Evolutionary conservation across 495 filamentous ascomycete species (phyloP).

Genomic region (Aspergillus diversus): DNA sequence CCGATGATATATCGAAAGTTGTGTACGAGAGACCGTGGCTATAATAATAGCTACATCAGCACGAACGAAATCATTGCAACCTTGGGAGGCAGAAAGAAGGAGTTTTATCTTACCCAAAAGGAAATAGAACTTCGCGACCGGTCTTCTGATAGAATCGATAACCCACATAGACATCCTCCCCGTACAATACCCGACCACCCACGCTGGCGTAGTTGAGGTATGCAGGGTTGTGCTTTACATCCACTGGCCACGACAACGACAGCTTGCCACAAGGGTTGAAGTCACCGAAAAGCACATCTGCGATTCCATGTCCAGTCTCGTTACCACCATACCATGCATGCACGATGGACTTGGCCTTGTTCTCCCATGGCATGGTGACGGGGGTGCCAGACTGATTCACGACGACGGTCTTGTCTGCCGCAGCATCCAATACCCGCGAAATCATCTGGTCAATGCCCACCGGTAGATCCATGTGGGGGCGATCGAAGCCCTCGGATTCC

Average conservation of each 20-base stretch:
- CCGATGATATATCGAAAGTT: slow-evolving; percentile 68
- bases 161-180: slow-evolving; percentile 77
- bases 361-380: slow-evolving; percentile 78
- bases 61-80: background rate
- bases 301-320: slow-evolving; percentile 75
- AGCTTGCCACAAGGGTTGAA: slow-evolving; percentile 78
- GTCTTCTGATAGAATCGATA: slow-evolving; percentile 80
- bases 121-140: slow-evolving; percentile 68
- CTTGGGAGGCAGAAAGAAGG: background rate
- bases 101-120: slow-evolving; percentile 56
- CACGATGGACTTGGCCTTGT: slow-evolving; percentile 63
- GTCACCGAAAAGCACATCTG: slow-evolving; percentile 75
- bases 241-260: slow-evolving; percentile 62
- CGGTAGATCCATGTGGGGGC: slow-evolving; percentile 75
- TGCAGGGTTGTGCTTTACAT: slow-evolving; percentile 74
- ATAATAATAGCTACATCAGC: slow-evolving; percentile 39
- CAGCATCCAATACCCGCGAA: slow-evolving; percentile 63
- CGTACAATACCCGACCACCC: slow-evolving; percentile 67
- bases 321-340: slow-evolving; percentile 76
- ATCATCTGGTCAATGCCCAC: slow-evolving; percentile 66
- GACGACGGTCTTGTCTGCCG: slow-evolving; percentile 66
- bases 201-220: slow-evolving; percentile 70
- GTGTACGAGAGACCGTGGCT: slow-evolving; percentile 84
- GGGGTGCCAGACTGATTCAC: slow-evolving; percentile 80
- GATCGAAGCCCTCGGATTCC: slow-evolving; percentile 84